Base-by-base conservation (phyloP, 2,329 filamentous ascomycete genomes). In the Colletotrichum lupini region DNA sequence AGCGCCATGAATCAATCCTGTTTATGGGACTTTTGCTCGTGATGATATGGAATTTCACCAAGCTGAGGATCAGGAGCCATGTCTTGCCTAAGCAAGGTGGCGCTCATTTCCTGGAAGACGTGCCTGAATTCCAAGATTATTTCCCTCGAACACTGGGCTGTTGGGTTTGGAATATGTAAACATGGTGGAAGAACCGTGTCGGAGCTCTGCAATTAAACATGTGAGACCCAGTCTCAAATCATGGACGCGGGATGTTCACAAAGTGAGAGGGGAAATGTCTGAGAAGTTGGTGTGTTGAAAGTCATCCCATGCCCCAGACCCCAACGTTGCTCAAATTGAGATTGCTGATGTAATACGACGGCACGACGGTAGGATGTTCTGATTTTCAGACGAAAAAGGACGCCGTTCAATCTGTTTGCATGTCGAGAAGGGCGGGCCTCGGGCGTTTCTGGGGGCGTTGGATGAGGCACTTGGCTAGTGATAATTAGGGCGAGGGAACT, bases 181-280 rank as follows among this genome's bases (percentile, higher is more conserved):
- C 60, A 73, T 22, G 14, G 28, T 49, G 28, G 16, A 55, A 56
- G 56, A 55, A 49, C 32, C 60, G 28, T 49, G 46, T 42, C 26
- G 60, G 42, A 49, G 42, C 42, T 49, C 42, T 49, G 42, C 35
- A 70, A 73, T 73, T 57, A 70, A 61, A 73, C 67, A 49, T 73
- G 16, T 57, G 67, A 73, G 70, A 70, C 70, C 5, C 14, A 12
- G 70, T 70, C 60, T 73, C 60, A 61, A 35, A 16, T 37, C 35
- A 60, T 68, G 65, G 55, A 42, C 67, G 55, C 67, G 55, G 67
- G 4, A 60, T 37, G 56, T 55, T 46, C n/a, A 30, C 32, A 24
- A 73, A 60, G 32, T 55, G 60, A 30, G 30, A 64, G 55, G 35
- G 42, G 59, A 24, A 56, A 12, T 52, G 49, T 55, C 42, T 68